A percentile compares a stretch with the other conserved stretches of the same genome.
These are phyloP conservation scores for Heimioporus sp. DNA, from an alignment of 768 basidiomycete species.

Conservation along the genomic window DNA sequence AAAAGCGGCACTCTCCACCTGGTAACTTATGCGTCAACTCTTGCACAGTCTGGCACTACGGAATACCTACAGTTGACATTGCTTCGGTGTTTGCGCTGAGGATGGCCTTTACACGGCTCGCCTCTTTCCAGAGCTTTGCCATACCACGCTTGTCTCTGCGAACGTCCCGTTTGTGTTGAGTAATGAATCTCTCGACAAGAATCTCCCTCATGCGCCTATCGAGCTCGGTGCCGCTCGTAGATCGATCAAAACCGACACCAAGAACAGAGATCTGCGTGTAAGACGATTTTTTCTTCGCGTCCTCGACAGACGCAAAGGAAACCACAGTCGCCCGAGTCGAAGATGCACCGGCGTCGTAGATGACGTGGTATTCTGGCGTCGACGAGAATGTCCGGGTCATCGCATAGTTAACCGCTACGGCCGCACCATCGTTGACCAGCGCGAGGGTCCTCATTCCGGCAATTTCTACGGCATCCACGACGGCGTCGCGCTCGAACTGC, in stretches of 20 bases:
- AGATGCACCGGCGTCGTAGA: slow-evolving; percentile 93
- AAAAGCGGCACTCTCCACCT: slow-evolving; percentile 87
- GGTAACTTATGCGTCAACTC: slow-evolving; percentile 1
- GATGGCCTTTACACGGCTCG: slow-evolving; percentile 85
- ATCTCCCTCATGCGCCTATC: slow-evolving; percentile 82
- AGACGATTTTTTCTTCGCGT: slow-evolving; percentile 46
- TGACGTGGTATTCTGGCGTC: slow-evolving; percentile 76
- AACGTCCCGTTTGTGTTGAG: slow-evolving; percentile 66
- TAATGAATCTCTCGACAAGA: slow-evolving; percentile 71
- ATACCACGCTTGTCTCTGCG: slow-evolving; percentile 77
- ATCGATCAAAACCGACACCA: slow-evolving; percentile 81
- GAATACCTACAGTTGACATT: slow-evolving; percentile 56
- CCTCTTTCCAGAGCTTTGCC: slow-evolving; percentile 95
- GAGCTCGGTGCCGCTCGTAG: slow-evolving; percentile 77
- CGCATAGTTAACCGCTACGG: slow-evolving; percentile 96
- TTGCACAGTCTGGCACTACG: not conserved
- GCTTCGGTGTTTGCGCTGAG: slow-evolving; percentile 91
- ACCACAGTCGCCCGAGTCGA: slow-evolving; percentile 77
- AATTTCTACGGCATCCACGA: slow-evolving; percentile 90
- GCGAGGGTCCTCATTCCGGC: slow-evolving; percentile 82
- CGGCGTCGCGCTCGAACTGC: slow-evolving; percentile 87
- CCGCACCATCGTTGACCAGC: slow-evolving; percentile 89
- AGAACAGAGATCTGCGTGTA: slow-evolving; percentile 73
- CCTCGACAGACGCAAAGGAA: slow-evolving; percentile 52
- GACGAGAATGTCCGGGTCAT: slow-evolving; percentile 87